A percentile compares a stretch with the other conserved stretches of the same genome.
phyloP scores from a whole-genome alignment of 371 early-diverging fungal species.

The Chytridium lagenaria region DNA sequence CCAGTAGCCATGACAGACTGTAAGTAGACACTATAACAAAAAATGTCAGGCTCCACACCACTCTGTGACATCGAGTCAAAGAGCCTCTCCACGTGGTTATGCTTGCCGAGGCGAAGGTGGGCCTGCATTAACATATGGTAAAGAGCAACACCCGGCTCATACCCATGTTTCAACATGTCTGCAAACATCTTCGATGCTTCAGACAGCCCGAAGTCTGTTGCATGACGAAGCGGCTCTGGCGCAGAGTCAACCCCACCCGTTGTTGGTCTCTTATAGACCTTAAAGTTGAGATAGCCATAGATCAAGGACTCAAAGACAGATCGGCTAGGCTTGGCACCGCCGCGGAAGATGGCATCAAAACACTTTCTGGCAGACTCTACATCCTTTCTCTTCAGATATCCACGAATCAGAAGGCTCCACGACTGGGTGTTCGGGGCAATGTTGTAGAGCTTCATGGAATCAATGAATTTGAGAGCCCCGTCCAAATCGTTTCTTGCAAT shows the following conservation, averaged over 20 bases:
- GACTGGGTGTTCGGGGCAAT: constrained; percentile 11
- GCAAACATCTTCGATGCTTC: constrained; percentile 13
- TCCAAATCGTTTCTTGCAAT: constrained; percentile 5
- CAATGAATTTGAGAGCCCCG: neutral
- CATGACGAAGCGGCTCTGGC: neutral
- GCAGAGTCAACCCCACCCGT: neutral
- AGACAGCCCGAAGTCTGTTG: neutral
- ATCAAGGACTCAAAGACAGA: constrained; percentile 26
- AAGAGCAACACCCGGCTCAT: constrained; percentile 11
- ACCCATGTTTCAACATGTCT: constrained; percentile 14
- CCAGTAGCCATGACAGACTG: constrained; percentile 50
- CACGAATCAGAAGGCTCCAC: constrained; percentile 26
- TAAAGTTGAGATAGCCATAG: constrained; percentile 25
- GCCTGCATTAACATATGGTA: constrained; percentile 26
- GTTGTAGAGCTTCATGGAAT: constrained; percentile 3
- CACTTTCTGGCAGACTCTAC: constrained; percentile 18
- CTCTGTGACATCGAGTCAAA: constrained; percentile 20
- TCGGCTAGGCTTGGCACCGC: constrained; percentile 20
- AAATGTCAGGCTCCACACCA: constrained; percentile 28
- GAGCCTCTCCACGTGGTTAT: constrained; percentile 16
- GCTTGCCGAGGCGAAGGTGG: constrained; percentile 23
- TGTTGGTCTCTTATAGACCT: neutral
- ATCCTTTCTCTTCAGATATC: constrained; percentile 20
- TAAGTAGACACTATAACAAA: constrained; percentile 57
- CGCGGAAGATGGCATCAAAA: constrained; percentile 21